Evolutionary conservation across 257 asterid genomes (phyloP).

Genomic region (Ophiorrhiza pumila): DNA sequence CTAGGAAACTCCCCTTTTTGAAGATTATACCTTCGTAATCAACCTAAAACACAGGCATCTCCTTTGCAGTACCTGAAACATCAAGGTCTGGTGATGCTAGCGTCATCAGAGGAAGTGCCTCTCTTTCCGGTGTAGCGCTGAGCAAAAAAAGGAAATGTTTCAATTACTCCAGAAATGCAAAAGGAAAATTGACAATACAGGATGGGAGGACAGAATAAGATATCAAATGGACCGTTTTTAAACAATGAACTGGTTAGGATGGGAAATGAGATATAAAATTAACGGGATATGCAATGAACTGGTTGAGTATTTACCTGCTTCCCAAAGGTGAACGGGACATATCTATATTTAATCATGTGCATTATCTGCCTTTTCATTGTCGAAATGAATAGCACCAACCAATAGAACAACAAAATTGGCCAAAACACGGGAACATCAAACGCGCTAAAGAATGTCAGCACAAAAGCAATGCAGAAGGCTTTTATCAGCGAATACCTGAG

Average conservation of each 20-base stretch:
- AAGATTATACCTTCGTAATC: conserved; percentile 23
- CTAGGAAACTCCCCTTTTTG: background rate
- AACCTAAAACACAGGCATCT: conserved; percentile 27
- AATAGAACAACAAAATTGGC: conserved; percentile 93
- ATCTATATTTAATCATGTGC: conserved; percentile 93
- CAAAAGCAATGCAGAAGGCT: conserved; percentile 75
- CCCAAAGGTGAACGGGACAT: conserved; percentile 92
- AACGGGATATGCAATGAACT: no score
- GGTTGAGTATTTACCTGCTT: conserved; percentile 58
- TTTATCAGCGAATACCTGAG: conserved; percentile 81
- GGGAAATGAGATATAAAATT: no score
- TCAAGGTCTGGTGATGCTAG: conserved; percentile 51
- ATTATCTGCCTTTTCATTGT: conserved; percentile 98
- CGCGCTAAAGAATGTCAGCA: conserved; percentile 87
- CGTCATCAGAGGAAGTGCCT: conserved; percentile 55
- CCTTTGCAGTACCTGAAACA: conserved; percentile 37
- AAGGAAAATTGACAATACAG: background rate
- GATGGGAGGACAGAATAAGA: background rate
- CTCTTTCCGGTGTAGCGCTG: conserved; percentile 89
- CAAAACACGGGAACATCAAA: conserved; percentile 97
- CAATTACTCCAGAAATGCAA: background rate
- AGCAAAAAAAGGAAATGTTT: conserved; percentile 11
- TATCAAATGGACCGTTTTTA: background rate
- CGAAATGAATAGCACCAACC: conserved; percentile 74
- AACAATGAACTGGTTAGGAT: no score